Conservation (phyloP, 495 filamentous ascomycete genomes). For the Diplogelasinospora grovesii region DNA sequence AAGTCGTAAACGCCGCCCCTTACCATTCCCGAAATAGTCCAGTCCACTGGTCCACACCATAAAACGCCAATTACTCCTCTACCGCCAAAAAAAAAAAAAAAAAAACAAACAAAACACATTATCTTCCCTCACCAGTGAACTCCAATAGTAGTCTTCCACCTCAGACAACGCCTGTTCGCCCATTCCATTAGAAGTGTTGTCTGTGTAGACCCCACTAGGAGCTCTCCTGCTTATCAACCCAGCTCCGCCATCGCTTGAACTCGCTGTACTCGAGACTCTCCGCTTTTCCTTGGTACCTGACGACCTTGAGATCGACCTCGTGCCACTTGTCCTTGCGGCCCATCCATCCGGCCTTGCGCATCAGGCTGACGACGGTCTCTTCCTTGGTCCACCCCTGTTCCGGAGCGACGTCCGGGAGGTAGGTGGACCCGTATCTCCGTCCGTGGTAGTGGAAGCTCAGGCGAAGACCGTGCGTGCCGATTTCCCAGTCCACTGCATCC, state of each 20-base stretch:
- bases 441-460: slow-evolving; percentile 67
- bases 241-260: slow-evolving; percentile 71
- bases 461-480: slow-evolving; percentile 78
- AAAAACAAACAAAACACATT: neutral
- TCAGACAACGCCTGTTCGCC: neutral
- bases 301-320: slow-evolving; percentile 65
- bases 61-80: neutral
- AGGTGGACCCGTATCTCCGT: slow-evolving; percentile 69
- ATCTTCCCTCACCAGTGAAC: too few relatives aligned
- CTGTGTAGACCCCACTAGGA: too few relatives aligned
- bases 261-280: slow-evolving; percentile 61
- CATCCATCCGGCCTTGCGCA: slow-evolving; percentile 89
- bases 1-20: too few relatives aligned
- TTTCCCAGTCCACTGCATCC: slow-evolving; percentile 73
- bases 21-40: too few relatives aligned
- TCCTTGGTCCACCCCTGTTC: slow-evolving; percentile 97
- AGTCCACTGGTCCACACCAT: neutral
- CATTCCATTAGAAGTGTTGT: too few relatives aligned
- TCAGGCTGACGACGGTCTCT: slow-evolving; percentile 80
- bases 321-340: slow-evolving; percentile 64
- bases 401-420: slow-evolving; percentile 82
- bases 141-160: too few relatives aligned
- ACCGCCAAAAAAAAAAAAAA: neutral
- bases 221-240: slow-evolving; percentile 46
- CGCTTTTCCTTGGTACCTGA: slow-evolving; percentile 75